Evolutionary conservation across 2,329 filamentous ascomycete genomes (phyloP).

Genomic region (Myriosclerotinia curreyana): DNA sequence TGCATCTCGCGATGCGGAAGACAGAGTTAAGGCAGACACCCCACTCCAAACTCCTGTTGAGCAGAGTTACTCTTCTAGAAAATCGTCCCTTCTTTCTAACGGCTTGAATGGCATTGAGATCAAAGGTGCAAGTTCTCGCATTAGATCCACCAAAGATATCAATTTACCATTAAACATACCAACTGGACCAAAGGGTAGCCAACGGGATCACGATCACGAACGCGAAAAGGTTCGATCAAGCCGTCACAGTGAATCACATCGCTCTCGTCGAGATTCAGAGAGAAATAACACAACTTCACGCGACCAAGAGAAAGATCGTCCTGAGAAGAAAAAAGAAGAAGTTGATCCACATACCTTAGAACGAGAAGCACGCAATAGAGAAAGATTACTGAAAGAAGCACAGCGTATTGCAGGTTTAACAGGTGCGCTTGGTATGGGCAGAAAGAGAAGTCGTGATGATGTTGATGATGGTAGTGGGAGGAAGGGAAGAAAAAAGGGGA

Average conservation of each 20-base stretch:
- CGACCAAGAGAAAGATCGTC: constrained; percentile 21
- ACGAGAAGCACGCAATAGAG: constrained; percentile 63
- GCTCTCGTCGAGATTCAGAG: constrained; percentile 44
- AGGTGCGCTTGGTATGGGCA: constrained; percentile 36
- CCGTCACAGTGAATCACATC: constrained; percentile 28
- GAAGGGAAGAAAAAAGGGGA: constrained; percentile 48
- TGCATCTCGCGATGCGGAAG: constrained; percentile 29
- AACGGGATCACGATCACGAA: constrained; percentile 29
- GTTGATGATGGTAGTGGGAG: constrained; percentile 42
- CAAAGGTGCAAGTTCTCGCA: constrained; percentile 36
- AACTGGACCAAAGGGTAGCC: constrained; percentile 31
- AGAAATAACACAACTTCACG: constrained; percentile 18
- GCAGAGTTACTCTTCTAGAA: constrained; percentile 23
- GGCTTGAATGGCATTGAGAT: constrained; percentile 36
- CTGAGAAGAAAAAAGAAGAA: constrained; percentile 26
- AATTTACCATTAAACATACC: constrained; percentile 36
- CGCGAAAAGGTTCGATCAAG: constrained; percentile 35
- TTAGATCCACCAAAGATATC: constrained; percentile 32
- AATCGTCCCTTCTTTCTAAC: constrained; percentile 29
- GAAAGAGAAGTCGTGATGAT: constrained; percentile 49
- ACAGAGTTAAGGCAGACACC: constrained; percentile 25
- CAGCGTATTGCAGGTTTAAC: constrained; percentile 59
- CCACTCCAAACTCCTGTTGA: constrained; percentile 27
- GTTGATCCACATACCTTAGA: constrained; percentile 58
- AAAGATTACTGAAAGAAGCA: constrained; percentile 65